Evolutionary conservation across 768 basidiomycete genomes (phyloP).

Genomic region (Lentinula aciculospora): DNA sequence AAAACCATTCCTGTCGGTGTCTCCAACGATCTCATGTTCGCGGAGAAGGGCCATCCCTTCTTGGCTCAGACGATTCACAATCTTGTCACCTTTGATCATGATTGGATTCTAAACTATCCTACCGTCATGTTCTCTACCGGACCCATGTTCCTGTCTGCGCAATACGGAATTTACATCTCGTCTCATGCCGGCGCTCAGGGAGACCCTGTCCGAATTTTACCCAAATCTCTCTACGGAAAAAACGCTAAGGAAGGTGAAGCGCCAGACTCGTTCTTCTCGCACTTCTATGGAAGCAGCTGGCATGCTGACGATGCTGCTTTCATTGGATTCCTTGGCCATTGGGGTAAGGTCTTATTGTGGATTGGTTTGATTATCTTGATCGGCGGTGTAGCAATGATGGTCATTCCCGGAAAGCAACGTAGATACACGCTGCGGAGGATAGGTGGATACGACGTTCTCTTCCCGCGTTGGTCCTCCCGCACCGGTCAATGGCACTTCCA

Average conservation of each 20-base stretch:
- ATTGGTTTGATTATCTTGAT: conserved; percentile 69
- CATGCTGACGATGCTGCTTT: conserved; percentile 98
- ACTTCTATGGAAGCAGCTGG: conserved; percentile 98
- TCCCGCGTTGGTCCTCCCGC: conserved; percentile 68
- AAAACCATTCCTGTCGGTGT: conserved; percentile 96
- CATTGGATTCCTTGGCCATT: conserved; percentile 84
- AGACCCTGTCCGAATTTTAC: conserved; percentile 80
- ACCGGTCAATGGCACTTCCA: conserved; percentile 74
- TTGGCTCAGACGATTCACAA: conserved; percentile 91
- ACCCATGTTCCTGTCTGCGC: conserved; percentile 96
- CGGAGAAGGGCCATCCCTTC: conserved; percentile 81
- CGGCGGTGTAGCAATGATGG: conserved; percentile 55
- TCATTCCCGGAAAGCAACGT: conserved; percentile 51
- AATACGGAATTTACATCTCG: conserved; percentile 83
- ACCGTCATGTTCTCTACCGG: conserved; percentile 99
- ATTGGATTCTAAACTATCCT: conserved; percentile 94
- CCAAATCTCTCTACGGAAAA: conserved; percentile 97
- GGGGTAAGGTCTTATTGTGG: conserved; percentile 90
- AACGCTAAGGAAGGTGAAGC: conserved; percentile 81
- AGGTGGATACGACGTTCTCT: conserved; percentile 71
- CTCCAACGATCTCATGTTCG: conserved; percentile 95
- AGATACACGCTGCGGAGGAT: conserved; percentile 54
- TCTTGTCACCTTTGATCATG: conserved; percentile 86
- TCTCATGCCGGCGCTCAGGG: conserved; percentile 61
- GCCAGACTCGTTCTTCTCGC: conserved; percentile 91